These are phyloP conservation scores for Podospora australis DNA, from an alignment of 495 filamentous ascomycete species.

Conservation along the genomic window DNA sequence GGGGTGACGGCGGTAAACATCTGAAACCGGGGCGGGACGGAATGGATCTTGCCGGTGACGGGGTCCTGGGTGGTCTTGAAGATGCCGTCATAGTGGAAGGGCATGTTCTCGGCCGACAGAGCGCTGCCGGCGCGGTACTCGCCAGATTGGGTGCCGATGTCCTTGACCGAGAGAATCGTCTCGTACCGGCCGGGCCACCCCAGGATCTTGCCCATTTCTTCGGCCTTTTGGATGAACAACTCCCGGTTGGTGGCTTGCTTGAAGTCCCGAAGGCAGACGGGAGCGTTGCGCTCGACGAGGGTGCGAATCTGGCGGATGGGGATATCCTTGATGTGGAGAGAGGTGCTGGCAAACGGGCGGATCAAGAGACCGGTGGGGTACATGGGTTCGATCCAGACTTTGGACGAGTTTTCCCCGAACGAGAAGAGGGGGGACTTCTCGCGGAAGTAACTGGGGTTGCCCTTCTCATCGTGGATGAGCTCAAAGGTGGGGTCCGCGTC, in stretches of 20 bases:
- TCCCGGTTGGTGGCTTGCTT: conserved; percentile 36
- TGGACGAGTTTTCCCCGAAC: conserved; percentile 17
- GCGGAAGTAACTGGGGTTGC: not conserved
- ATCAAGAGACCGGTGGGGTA: conserved; percentile 27
- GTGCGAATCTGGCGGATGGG: conserved; percentile 43
- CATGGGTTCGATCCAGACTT: conserved; percentile 18
- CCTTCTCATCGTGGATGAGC: not conserved
- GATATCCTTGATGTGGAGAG: conserved; percentile 25
- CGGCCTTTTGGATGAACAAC: conserved; percentile 37
- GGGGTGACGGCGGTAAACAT: conserved; percentile 7
- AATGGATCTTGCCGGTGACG: conserved; percentile 25
- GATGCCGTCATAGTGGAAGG: conserved; percentile 51
- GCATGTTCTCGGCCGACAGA: conserved; percentile 47
- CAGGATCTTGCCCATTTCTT: conserved; percentile 37
- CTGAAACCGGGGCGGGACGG: not conserved
- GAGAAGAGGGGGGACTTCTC: conserved; percentile 8
- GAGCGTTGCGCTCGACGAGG: conserved; percentile 44
- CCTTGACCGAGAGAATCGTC: conserved; percentile 34
- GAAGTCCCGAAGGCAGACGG: conserved; percentile 49
- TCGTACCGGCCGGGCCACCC: conserved; percentile 46
- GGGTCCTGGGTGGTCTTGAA: conserved; percentile 35
- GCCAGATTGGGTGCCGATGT: conserved; percentile 26
- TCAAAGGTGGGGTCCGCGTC: not conserved
- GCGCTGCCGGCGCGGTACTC: conserved; percentile 38
- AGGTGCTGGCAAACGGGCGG: conserved; percentile 7